phyloP scores from a whole-genome alignment of 768 basidiomycete genomes.

The Rhizopogon vesiculosus region DNA sequence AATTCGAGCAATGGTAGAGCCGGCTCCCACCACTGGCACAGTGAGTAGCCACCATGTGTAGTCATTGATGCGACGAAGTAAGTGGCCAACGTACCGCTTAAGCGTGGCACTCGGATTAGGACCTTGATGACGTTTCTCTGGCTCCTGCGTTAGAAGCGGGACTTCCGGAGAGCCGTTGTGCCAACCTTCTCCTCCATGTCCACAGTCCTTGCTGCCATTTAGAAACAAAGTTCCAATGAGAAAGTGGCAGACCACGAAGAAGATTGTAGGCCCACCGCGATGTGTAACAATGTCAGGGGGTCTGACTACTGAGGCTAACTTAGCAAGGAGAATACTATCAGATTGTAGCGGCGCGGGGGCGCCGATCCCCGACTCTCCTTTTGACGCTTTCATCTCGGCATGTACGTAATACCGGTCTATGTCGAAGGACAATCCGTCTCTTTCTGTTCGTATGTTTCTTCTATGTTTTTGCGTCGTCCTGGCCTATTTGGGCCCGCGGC shows the following conservation, averaged over 20 bases:
- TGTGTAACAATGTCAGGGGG: neutral
- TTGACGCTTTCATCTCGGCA: no score
- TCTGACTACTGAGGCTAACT: no score
- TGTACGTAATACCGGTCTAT: no score
- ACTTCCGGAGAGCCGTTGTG: no score
- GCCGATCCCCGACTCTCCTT: no score
- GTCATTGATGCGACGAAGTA: conserved; percentile 59
- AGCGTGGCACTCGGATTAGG: conserved; percentile 33
- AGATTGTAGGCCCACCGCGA: neutral
- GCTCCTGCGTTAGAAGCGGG: neutral
- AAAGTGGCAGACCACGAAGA: neutral
- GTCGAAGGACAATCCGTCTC: no score
- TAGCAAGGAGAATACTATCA: no score
- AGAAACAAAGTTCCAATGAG: neutral
- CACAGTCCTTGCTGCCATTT: conserved; percentile 47
- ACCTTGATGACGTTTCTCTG: no score
- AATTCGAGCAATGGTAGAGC: conserved; percentile 58
- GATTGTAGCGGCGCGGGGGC: no score
- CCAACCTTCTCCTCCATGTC: conserved; percentile 61
- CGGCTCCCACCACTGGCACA: conserved; percentile 67
- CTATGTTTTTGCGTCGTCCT: no score
- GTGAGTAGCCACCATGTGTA: conserved; percentile 62
- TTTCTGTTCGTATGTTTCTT: no score
- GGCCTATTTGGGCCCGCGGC: no score
- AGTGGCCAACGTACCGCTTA: conserved; percentile 63